Evolutionary conservation across 306 rosid genomes (phyloP).

Genomic region (Herpetospermum pedunculosum): DNA sequence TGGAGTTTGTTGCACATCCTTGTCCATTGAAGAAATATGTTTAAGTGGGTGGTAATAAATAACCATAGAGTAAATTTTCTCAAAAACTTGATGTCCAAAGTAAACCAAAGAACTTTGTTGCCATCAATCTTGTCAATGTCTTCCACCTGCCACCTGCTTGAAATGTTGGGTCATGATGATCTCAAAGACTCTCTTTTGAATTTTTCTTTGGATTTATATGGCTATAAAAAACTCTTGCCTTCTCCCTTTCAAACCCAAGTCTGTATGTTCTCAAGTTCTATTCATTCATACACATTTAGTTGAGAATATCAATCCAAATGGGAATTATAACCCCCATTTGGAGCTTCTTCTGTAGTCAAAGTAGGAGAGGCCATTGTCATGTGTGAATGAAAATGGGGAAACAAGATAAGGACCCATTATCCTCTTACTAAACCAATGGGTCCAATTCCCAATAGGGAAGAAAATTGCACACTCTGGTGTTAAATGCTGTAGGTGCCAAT

Average conservation of each 20-base stretch:
- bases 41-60: background rate
- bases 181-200: background rate
- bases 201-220: conserved; percentile 27
- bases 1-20: conserved; percentile 18
- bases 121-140: conserved; percentile 38
- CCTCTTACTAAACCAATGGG: background rate
- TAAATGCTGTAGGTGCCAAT: conserved; percentile 8
- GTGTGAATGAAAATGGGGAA: conserved; percentile 7
- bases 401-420: conserved; percentile 11
- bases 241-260: conserved; percentile 11
- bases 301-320: background rate
- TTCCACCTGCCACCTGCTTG: conserved; percentile 14
- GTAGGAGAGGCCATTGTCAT: conserved; percentile 5
- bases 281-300: background rate
- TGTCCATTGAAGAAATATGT: conserved; percentile 20
- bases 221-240: conserved; percentile 15
- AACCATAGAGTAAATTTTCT: background rate
- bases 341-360: background rate
- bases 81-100: conserved; percentile 11
- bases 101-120: conserved; percentile 20
- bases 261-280: background rate
- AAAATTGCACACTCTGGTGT: conserved; percentile 18
- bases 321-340: conserved; percentile 3
- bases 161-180: conserved; percentile 6
- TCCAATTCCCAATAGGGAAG: background rate